Conservation (phyloP, 2,329 filamentous ascomycete genomes). For the Dactylellina parvicollis region DNA sequence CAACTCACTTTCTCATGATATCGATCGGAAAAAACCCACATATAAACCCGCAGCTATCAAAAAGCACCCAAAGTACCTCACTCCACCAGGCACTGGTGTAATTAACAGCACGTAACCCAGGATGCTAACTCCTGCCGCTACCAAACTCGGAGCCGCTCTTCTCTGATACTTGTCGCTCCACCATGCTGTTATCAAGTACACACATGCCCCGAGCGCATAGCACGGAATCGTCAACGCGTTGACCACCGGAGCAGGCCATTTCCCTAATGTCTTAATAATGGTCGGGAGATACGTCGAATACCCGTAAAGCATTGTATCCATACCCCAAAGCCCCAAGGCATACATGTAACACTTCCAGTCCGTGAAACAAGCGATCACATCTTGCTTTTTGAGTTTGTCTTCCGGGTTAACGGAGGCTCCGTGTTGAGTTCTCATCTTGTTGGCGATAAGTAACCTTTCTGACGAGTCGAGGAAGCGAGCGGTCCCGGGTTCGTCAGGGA, state of each 20-base stretch:
- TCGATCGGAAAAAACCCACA: conserved; percentile 60
- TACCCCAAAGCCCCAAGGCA: conserved; percentile 73
- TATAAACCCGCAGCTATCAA: conserved; percentile 80
- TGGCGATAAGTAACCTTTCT: conserved; percentile 69
- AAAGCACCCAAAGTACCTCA: conserved; percentile 80
- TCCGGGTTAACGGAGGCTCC: conserved; percentile 60
- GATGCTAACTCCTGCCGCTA: conserved; percentile 72
- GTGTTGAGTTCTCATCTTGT: conserved; percentile 52
- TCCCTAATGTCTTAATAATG: conserved; percentile 76
- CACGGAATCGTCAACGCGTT: conserved; percentile 82
- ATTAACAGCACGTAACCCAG: conserved; percentile 76
- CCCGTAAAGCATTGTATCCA: conserved; percentile 80
- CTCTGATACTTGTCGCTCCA: conserved; percentile 74
- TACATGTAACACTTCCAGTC: conserved; percentile 78
- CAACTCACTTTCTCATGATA: conserved; percentile 58
- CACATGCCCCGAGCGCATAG: conserved; percentile 76
- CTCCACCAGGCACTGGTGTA: conserved; percentile 69
- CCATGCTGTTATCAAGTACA: conserved; percentile 73
- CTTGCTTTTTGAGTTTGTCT: conserved; percentile 68
- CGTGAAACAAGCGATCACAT: conserved; percentile 73
- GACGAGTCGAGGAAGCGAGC: conserved; percentile 70
- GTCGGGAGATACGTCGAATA: conserved; percentile 82
- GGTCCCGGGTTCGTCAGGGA: conserved; percentile 74
- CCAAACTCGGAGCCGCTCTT: conserved; percentile 72
- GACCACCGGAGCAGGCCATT: conserved; percentile 72